phyloP scores from a whole-genome alignment of 2,329 filamentous ascomycete genomes.

The Botrytis fragariae region DNA sequence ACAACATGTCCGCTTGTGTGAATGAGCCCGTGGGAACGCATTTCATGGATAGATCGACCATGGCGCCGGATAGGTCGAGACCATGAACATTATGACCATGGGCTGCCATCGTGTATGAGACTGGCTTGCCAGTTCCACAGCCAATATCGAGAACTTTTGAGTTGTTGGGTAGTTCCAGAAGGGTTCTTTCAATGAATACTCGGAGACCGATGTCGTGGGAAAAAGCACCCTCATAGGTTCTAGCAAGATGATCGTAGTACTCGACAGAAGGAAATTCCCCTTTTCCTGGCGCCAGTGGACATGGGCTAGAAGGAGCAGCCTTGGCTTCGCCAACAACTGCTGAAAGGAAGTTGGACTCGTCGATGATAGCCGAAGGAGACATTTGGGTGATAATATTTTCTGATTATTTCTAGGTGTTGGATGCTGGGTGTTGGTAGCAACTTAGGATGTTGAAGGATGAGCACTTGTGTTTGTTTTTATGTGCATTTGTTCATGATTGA shows the following conservation, averaged over 20 bases:
- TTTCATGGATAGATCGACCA: conserved; percentile 17
- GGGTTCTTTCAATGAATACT: not conserved
- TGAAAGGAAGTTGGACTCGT: not conserved
- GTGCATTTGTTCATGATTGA: not conserved
- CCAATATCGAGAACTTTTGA: conserved; percentile 36
- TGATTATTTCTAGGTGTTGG: not conserved
- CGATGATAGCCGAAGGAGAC: not conserved
- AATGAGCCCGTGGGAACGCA: conserved; percentile 25
- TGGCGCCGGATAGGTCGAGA: conserved; percentile 40
- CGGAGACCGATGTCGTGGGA: not conserved
- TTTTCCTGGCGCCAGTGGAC: not conserved
- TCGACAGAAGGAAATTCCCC: not conserved
- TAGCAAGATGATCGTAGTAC: conserved; percentile 6
- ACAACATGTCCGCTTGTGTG: conserved; percentile 23
- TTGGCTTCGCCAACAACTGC: not conserved
- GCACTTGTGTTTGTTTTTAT: not conserved
- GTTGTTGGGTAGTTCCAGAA: not conserved
- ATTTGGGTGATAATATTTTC: not conserved
- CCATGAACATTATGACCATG: conserved; percentile 26
- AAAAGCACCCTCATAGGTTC: conserved; percentile 1
- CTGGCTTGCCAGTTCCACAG: conserved; percentile 39
- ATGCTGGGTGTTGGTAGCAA: not conserved
- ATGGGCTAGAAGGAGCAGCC: not conserved
- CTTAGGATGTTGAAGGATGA: not conserved
- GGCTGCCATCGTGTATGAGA: conserved; percentile 30